Percentiles rank a stretch among this genome's conserved stretches.
phyloP scores from a whole-genome alignment of 129 eudicot genomes.

The Kitagawia praeruptora region DNA sequence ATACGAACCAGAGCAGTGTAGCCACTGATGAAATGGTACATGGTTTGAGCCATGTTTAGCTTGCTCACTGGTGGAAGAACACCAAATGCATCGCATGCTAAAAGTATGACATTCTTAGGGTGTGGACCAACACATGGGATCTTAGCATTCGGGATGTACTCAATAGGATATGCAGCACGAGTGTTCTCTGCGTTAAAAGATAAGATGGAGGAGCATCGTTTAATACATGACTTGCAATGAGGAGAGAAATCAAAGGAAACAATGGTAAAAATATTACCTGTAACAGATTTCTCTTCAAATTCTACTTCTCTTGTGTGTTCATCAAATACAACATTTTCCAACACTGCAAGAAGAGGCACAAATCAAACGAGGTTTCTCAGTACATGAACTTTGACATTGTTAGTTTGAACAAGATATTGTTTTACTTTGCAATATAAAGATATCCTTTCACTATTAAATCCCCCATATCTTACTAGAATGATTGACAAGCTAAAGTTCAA shows the following conservation, averaged over 20 bases:
- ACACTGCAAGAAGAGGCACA: conserved; percentile 30
- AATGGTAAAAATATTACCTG: conserved; percentile 33
- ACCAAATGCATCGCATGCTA: conserved; percentile 95
- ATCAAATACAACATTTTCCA: conserved; percentile 90
- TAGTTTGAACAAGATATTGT: not conserved
- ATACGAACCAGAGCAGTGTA: conserved; percentile 79
- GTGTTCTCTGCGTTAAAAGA: conserved; percentile 59
- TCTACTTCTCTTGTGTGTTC: conserved; percentile 86
- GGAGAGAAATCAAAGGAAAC: not conserved
- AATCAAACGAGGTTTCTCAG: not conserved
- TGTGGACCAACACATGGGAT: conserved; percentile 90
- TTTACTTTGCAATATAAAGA: not conserved
- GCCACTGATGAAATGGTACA: conserved; percentile 98
- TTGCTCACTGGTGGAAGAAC: conserved; percentile 98
- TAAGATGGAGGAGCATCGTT: not conserved
- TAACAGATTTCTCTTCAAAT: conserved; percentile 72
- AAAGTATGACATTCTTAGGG: conserved; percentile 87
- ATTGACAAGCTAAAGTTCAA: not conserved
- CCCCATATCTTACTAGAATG: not conserved
- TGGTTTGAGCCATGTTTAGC: conserved; percentile 85
- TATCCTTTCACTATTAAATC: not conserved
- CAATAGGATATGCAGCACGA: conserved; percentile 92
- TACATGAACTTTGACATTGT: not conserved
- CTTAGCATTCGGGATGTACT: conserved; percentile 87
- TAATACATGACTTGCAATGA: not conserved